These are phyloP conservation scores for Helicocarpus griseus DNA, from an alignment of 2,329 filamentous ascomycete genomes.

Conservation along the genomic window DNA sequence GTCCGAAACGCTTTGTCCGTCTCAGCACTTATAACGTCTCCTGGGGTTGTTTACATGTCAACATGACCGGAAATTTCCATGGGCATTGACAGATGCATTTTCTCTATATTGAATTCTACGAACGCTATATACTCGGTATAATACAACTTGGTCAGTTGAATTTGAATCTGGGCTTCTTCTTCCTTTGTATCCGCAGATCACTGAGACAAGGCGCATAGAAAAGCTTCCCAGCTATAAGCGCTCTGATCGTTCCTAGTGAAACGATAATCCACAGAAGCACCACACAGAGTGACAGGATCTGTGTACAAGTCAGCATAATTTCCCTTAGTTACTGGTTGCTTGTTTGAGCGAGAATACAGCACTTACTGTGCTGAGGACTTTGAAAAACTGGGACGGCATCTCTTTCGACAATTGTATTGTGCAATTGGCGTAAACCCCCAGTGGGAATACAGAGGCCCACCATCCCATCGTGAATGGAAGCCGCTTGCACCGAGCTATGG, in stretches of 20 bases:
- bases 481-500: slow-evolving; percentile 22
- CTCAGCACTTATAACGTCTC: too few relatives aligned
- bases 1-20: too few relatives aligned
- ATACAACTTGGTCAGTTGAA: neutral
- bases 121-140: neutral
- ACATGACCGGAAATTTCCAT: neutral
- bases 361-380: slow-evolving; percentile 43
- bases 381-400: slow-evolving; percentile 47
- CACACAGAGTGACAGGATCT: slow-evolving; percentile 43
- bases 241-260: slow-evolving; percentile 39
- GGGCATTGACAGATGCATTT: neutral
- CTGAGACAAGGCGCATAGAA: slow-evolving; percentile 46
- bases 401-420: slow-evolving; percentile 38
- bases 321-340: neutral
- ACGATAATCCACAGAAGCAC: slow-evolving; percentile 49
- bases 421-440: slow-evolving; percentile 46
- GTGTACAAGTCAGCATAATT: slow-evolving; percentile 1
- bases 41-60: too few relatives aligned
- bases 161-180: neutral
- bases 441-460: slow-evolving; percentile 53
- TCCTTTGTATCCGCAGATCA: neutral
- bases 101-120: neutral
- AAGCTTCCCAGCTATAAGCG: slow-evolving; percentile 40
- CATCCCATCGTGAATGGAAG: slow-evolving; percentile 56
- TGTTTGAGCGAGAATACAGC: neutral